Conservation (phyloP, 108 stramenopile genomes). For the Schizochytrium sp. region DNA sequence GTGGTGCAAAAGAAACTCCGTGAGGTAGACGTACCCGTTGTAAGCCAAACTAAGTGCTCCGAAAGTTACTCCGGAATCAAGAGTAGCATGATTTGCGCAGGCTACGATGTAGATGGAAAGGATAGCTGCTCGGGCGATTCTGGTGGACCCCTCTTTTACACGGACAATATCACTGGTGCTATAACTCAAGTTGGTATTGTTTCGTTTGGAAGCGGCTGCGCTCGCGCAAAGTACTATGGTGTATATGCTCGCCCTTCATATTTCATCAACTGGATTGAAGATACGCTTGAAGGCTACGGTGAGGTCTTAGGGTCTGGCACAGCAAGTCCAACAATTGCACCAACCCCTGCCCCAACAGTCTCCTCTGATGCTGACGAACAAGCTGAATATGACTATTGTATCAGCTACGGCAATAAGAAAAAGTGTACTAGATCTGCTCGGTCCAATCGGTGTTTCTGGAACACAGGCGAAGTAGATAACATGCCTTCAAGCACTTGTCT, state of each 20-base stretch:
- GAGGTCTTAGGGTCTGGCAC: background rate
- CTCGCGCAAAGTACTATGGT: conserved; percentile 18
- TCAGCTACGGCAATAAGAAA: background rate
- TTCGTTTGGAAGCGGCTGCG: conserved; percentile 33
- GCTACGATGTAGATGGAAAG: conserved; percentile 19
- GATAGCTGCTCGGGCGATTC: conserved; percentile 50
- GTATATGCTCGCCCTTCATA: conserved; percentile 38
- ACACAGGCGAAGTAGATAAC: background rate
- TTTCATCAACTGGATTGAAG: conserved; percentile 16
- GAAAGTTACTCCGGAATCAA: background rate
- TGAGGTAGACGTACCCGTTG: conserved; percentile 40
- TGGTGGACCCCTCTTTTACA: conserved; percentile 29
- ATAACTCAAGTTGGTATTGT: conserved; percentile 54
- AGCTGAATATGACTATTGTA: conserved; percentile 1
- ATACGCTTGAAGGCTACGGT: background rate
- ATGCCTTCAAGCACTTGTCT: background rate
- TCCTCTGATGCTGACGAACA: background rate
- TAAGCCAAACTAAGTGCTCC: background rate
- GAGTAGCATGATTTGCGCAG: conserved; percentile 39
- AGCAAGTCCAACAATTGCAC: background rate
- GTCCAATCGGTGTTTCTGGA: background rate
- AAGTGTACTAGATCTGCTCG: background rate
- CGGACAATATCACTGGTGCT: background rate
- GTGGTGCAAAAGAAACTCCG: background rate
- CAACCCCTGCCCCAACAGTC: background rate